Evolutionary conservation across 176 grass and related monocot genomes (phyloP).

Genomic region (Lolium rigidum): DNA sequence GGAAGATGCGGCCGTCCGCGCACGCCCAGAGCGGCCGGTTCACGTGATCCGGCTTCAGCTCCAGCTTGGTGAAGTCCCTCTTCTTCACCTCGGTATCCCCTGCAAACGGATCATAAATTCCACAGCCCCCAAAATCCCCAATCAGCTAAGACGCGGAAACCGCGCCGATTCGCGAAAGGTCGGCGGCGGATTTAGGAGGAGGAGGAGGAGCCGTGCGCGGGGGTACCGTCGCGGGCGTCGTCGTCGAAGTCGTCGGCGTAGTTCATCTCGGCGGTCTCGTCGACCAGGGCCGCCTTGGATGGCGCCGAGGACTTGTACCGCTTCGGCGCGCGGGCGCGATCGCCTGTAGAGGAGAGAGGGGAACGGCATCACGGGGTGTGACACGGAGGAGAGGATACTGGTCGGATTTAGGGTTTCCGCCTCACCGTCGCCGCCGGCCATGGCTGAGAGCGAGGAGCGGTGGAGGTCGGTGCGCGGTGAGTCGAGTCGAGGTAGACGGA

Average conservation of each 20-base stretch:
- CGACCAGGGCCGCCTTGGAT: conserved; percentile 53
- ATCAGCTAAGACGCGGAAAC: conserved; percentile 22
- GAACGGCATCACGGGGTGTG: conserved; percentile 6
- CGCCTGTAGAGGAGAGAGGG: conserved; percentile 50
- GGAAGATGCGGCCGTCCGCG: conserved; percentile 85
- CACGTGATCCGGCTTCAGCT: conserved; percentile 80
- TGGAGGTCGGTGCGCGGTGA: conserved; percentile 12
- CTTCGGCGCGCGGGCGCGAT: conserved; percentile 69
- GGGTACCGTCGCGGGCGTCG: conserved; percentile 72
- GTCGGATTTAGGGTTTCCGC: conserved; percentile 17
- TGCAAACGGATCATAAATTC: conserved; percentile 1
- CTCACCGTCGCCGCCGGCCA: conserved; percentile 70
- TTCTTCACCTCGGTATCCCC: conserved; percentile 79
- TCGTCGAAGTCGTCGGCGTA: conserved; percentile 80
- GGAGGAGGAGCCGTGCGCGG: conserved; percentile 6
- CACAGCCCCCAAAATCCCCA: conserved; percentile 22
- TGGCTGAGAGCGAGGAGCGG: conserved; percentile 36
- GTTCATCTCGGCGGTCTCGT: conserved; percentile 77
- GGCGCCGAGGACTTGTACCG: conserved; percentile 64
- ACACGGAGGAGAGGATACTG: neutral
- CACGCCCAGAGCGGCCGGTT: conserved; percentile 93
- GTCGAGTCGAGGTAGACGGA: conserved; percentile 9
- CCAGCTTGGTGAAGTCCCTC: conserved; percentile 91
- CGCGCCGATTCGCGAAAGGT: conserved; percentile 21
- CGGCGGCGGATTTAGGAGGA: conserved; percentile 3